Base-by-base conservation (phyloP, 1,284 basidiomycete species). In the Papiliotrema laurentii region DNA sequence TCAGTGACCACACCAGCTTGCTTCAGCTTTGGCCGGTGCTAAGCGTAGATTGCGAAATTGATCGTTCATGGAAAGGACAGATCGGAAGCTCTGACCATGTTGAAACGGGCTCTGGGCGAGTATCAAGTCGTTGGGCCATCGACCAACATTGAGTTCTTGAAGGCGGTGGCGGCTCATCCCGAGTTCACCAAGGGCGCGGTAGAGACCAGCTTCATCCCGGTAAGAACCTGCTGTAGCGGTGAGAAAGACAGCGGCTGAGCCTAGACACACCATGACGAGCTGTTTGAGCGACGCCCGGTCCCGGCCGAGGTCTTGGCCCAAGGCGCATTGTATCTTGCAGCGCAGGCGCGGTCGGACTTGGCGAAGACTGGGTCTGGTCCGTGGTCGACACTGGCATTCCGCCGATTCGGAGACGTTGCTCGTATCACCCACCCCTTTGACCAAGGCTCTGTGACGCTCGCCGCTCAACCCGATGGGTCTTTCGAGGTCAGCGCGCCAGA, bases 151-250 rank as follows among this genome's bases (percentile, higher is more conserved):
- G 88, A 93, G 66, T 97, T 97, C 69, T 74, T 97, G 53, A 78
- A 85, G 52, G 78, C 78, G 0, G 78, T 97, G 38, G 87, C 89
- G 0, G 81, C 83, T 0, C 86, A 96, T 67, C 66, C 79, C 26
- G 80, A 84, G 5, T 96, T 97, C 64, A 78, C 87, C 18, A 76
- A 78, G 27, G 89, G 80, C n/a, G 83, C 92, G 50, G 82, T 97
- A 5, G 92, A 96, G 71, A 96, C 92, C 7, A 90, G 89, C 2
- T 97, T 96, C 66, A 93, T 97, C 62, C 79, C 82, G 27, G 87
- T 88, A 64, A 57, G 71, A 5, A 27, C n/a, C 16, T 26, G 40
- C 41, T 30, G 27, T n/a, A 22, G 35, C n/a, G 3, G 16, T 9
- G 7, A 6, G 30, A 18, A 14, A n/a, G n/a, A n/a, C n/a, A n/a